Evolutionary conservation across 139 green algal genomes (phyloP).

Genomic region (Coccomyxa sp.): DNA sequence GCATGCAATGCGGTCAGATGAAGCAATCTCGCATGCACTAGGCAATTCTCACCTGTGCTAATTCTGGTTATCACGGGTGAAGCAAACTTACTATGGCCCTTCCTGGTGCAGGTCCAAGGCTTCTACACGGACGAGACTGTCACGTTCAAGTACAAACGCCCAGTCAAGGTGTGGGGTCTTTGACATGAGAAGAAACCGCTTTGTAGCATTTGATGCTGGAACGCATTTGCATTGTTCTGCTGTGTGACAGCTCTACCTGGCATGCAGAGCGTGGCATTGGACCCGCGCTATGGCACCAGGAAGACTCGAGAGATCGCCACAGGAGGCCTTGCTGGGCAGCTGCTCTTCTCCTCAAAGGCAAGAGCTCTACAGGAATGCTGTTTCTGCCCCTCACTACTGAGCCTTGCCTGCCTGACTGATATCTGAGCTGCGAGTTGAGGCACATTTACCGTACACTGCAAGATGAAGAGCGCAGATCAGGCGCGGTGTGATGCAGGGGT

Average conservation of each 20-base stretch:
- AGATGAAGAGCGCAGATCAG: conserved; percentile 3
- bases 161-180: conserved; percentile 41
- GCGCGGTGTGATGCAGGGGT: conserved; percentile 61
- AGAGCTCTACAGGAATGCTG: neutral
- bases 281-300: conserved; percentile 66
- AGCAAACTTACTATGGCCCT: neutral
- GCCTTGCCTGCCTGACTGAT: no score
- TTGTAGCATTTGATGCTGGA: neutral
- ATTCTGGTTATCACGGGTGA: neutral
- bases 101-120: conserved; percentile 29
- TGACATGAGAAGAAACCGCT: neutral
- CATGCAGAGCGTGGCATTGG: conserved; percentile 68
- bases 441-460: neutral
- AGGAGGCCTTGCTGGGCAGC: conserved; percentile 56
- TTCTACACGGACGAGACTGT: conserved; percentile 65
- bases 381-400: neutral
- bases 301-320: conserved; percentile 77
- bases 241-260: neutral
- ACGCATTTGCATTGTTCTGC: neutral
- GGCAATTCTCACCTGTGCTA: neutral
- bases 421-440: no score
- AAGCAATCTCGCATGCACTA: neutral
- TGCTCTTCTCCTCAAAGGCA: conserved; percentile 45
- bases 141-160: conserved; percentile 44
- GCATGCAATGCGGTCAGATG: no score